Evolutionary conservation across 495 filamentous ascomycete species (phyloP).

Genomic region (Daldinia vernicosa): DNA sequence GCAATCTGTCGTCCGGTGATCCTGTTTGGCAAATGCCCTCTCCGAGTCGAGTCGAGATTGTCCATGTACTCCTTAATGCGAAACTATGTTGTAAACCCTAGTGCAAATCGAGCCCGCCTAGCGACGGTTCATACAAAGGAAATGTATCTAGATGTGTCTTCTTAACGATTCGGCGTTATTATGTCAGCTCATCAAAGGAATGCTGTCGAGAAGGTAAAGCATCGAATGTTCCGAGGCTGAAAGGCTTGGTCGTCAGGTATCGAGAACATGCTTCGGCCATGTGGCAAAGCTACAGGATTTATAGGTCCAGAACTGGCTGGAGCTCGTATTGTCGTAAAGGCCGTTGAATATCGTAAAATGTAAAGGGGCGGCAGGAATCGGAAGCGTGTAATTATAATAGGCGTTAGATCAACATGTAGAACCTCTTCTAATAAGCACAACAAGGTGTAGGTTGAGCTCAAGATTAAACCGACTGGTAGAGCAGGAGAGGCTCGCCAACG

Average conservation of each 20-base stretch:
- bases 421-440: slow-evolving; percentile 13
- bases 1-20: slow-evolving; percentile 8
- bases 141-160: slow-evolving; percentile 33
- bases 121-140: slow-evolving; percentile 41
- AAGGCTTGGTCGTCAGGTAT: not conserved
- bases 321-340: slow-evolving; percentile 30
- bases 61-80: slow-evolving; percentile 30
- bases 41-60: slow-evolving; percentile 26
- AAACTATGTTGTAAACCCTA: slow-evolving; percentile 28
- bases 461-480: slow-evolving; percentile 82
- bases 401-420: slow-evolving; percentile 34
- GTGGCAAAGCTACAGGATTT: slow-evolving; percentile 11
- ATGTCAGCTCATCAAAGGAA: slow-evolving; percentile 13
- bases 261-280: slow-evolving; percentile 18
- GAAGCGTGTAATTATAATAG: slow-evolving; percentile 50
- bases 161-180: slow-evolving; percentile 12
- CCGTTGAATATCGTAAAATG: slow-evolving; percentile 38
- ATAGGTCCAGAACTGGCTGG: slow-evolving; percentile 5
- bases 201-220: slow-evolving; percentile 1
- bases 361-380: slow-evolving; percentile 11
- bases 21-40: slow-evolving; percentile 10
- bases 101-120: slow-evolving; percentile 30
- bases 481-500: slow-evolving; percentile 91
- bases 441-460: slow-evolving; percentile 5
- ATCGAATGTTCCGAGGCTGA: slow-evolving; percentile 2